Evolutionary conservation across 176 grass and related monocot genomes (phyloP).

Genomic region (Urochloa ruziziensis): DNA sequence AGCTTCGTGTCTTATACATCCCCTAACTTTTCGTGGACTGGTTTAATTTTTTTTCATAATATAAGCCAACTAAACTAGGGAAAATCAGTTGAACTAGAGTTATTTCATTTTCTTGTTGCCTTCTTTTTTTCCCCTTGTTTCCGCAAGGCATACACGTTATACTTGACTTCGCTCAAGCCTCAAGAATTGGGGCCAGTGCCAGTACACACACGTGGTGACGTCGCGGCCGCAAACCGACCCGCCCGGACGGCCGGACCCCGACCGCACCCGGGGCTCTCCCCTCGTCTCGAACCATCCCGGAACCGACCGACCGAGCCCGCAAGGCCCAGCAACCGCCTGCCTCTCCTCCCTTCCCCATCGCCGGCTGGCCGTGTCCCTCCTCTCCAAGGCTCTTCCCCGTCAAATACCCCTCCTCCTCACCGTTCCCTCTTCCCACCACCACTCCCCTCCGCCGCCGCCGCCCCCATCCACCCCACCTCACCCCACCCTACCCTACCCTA

Average conservation of each 20-base stretch:
- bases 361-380: constrained; percentile 43
- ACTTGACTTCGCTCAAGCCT: no score
- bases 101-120: not conserved
- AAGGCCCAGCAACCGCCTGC: not conserved
- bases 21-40: not conserved
- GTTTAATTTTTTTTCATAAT: not conserved
- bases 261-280: no score
- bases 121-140: no score
- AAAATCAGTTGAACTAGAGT: not conserved
- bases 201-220: constrained; percentile 1
- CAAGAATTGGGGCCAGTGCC: no score
- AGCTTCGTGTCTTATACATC: no score
- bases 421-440: not conserved
- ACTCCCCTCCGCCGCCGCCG: not conserved
- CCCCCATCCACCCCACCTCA: not conserved
- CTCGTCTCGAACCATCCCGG: not conserved
- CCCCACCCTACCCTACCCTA: not conserved
- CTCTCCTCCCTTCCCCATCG: not conserved
- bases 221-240: not conserved
- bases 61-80: not conserved
- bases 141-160: no score
- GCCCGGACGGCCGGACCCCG: not conserved
- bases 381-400: constrained; percentile 58
- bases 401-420: constrained; percentile 25
- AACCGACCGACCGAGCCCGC: constrained; percentile 17